Conservation (phyloP, 305 asterid genomes). For the Fraxinus platypoda region DNA sequence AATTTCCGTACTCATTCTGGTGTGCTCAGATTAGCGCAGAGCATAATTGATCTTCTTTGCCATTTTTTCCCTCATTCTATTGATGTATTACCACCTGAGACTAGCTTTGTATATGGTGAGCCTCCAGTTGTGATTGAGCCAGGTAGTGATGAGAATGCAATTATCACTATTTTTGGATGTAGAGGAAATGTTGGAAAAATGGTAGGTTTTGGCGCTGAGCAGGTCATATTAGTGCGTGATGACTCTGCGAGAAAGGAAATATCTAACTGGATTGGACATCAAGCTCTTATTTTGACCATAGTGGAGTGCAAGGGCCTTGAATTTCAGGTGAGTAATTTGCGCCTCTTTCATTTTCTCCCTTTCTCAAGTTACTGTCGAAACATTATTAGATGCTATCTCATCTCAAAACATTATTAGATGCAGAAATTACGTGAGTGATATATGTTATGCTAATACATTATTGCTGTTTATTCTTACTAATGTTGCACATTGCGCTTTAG, state of each 20-base stretch:
- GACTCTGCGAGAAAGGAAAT: constrained; percentile 45
- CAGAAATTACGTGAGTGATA: not conserved
- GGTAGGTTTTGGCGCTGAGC: constrained; percentile 80
- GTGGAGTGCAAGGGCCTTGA: constrained; percentile 83
- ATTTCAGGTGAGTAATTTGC: constrained; percentile 49
- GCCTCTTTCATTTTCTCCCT: not conserved
- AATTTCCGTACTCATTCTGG: constrained; percentile 79
- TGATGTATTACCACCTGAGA: constrained; percentile 59
- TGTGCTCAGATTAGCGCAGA: constrained; percentile 67
- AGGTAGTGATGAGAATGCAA: constrained; percentile 61
- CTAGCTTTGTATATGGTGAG: constrained; percentile 66
- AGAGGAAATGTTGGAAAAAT: constrained; percentile 37
- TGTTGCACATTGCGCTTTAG: constrained; percentile 27
- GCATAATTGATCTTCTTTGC: constrained; percentile 55
- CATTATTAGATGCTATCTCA: not conserved
- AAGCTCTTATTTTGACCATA: constrained; percentile 65
- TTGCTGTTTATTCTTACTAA: not conserved
- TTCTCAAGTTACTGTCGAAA: not conserved
- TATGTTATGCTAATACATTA: not conserved
- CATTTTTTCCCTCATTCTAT: constrained; percentile 58
- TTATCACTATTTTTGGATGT: constrained; percentile 56
- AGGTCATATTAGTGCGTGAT: constrained; percentile 68
- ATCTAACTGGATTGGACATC: constrained; percentile 40
- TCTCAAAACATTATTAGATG: not conserved
- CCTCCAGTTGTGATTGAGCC: constrained; percentile 63